Percentiles rank a stretch among this genome's conserved stretches.
Evolutionary conservation across 768 basidiomycete genomes (phyloP).

Genomic region (Tubosaeta sp.): DNA sequence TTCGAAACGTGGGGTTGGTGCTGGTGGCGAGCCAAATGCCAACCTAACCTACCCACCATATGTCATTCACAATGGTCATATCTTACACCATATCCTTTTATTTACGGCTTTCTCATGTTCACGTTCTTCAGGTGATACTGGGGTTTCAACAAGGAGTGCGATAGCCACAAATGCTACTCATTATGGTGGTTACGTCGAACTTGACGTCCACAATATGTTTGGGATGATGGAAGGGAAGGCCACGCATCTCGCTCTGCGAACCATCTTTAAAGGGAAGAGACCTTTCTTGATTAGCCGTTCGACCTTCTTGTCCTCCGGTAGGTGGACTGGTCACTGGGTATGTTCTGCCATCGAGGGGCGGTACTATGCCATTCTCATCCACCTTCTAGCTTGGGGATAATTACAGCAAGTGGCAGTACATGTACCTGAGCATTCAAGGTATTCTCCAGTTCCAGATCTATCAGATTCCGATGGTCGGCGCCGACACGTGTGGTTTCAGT

Average conservation of each 20-base stretch:
- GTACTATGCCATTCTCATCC: not conserved
- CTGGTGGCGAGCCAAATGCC: conserved; percentile 42
- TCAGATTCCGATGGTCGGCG: conserved; percentile 81
- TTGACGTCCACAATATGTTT: conserved; percentile 69
- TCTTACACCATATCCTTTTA: not conserved
- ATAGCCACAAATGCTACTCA: conserved; percentile 76
- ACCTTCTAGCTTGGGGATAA: conserved; percentile 64
- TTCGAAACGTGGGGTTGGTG: conserved; percentile 45
- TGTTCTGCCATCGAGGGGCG: not conserved
- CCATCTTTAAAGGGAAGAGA: conserved; percentile 52
- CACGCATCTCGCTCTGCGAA: conserved; percentile 54
- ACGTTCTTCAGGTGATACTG: conserved; percentile 39
- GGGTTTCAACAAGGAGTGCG: conserved; percentile 48
- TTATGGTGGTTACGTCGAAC: conserved; percentile 53
- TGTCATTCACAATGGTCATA: conserved; percentile 60
- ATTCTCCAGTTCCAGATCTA: conserved; percentile 83
- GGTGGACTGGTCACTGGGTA: conserved; percentile 73
- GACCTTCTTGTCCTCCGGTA: conserved; percentile 64
- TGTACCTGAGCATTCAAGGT: conserved; percentile 68
- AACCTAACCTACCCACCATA: conserved; percentile 61
- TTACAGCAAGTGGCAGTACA: conserved; percentile 68
- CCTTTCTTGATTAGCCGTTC: conserved; percentile 72
- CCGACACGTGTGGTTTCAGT: conserved; percentile 51
- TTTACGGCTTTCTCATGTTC: not conserved
- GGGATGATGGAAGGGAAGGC: conserved; percentile 69